Percentiles rank a stretch among this genome's conserved stretches.
These are phyloP conservation scores for Trichoderma asperelloides DNA, from an alignment of 495 filamentous ascomycete species.

Conservation along the genomic window DNA sequence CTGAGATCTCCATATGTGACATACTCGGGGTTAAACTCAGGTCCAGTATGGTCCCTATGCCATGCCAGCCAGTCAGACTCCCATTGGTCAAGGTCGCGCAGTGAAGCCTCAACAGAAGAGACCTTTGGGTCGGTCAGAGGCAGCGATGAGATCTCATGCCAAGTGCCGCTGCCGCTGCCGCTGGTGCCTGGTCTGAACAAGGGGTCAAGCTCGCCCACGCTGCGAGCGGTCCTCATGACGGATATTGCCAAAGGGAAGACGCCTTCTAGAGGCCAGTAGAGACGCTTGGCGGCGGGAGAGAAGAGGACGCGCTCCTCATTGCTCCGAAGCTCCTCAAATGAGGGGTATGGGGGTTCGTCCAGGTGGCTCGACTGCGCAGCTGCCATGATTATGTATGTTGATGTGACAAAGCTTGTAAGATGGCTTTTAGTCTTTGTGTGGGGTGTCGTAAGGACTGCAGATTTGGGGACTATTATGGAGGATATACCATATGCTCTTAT, in stretches of 20 bases:
- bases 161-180: slow-evolving; percentile 12
- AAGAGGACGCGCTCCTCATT: slow-evolving; percentile 8
- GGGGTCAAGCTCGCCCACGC: slow-evolving; percentile 14
- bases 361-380: slow-evolving; percentile 11
- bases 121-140: slow-evolving; percentile 19
- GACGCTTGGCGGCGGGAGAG: slow-evolving; percentile 15
- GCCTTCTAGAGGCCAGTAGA: slow-evolving; percentile 18
- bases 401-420: neutral
- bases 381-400: slow-evolving; percentile 12
- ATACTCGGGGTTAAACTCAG: slow-evolving; percentile 8
- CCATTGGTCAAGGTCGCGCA: slow-evolving; percentile 16
- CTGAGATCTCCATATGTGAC: slow-evolving; percentile 16
- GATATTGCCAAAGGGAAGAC: slow-evolving; percentile 18
- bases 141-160: slow-evolving; percentile 16
- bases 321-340: slow-evolving; percentile 14
- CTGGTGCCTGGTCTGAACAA: slow-evolving; percentile 12
- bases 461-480: neutral
- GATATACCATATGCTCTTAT: neutral
- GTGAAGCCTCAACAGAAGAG: slow-evolving; percentile 15
- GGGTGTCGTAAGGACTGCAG: neutral
- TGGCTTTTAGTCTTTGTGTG: neutral
- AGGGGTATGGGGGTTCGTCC: slow-evolving; percentile 12
- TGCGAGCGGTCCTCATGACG: slow-evolving; percentile 14
- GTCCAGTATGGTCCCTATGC: slow-evolving; percentile 11
- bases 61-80: slow-evolving; percentile 15